phyloP scores from a whole-genome alignment of 129 eudicot species.

The Silybum marianum region DNA sequence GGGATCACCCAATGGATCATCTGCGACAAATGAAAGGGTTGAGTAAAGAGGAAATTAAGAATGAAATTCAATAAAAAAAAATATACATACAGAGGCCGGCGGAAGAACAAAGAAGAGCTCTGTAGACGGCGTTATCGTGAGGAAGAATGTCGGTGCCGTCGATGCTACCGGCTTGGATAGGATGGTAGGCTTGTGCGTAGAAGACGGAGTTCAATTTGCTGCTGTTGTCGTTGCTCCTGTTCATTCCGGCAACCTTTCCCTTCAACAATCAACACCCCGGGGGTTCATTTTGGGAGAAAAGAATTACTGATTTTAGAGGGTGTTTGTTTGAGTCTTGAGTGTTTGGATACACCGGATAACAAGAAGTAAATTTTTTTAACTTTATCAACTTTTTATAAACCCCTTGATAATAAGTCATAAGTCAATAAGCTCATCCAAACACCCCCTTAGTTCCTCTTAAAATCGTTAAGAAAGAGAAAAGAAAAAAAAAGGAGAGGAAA shows the following conservation, averaged over 20 bases:
- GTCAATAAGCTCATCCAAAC: too few relatives aligned
- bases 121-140: slow-evolving; percentile 86
- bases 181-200: slow-evolving; percentile 83
- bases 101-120: slow-evolving; percentile 94
- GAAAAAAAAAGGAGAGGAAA: too few relatives aligned
- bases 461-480: too few relatives aligned
- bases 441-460: too few relatives aligned
- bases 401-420: too few relatives aligned
- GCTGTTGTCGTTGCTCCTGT: slow-evolving; percentile 39
- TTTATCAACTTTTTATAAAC: too few relatives aligned
- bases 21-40: slow-evolving; percentile 32
- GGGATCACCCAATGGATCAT: slow-evolving; percentile 91
- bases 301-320: too few relatives aligned
- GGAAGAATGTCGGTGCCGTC: slow-evolving; percentile 97
- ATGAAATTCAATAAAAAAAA: not conserved
- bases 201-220: slow-evolving; percentile 76
- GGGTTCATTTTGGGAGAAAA: too few relatives aligned
- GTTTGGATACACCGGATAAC: too few relatives aligned
- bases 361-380: too few relatives aligned
- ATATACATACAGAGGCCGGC: slow-evolving; percentile 68
- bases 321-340: too few relatives aligned
- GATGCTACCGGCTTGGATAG: slow-evolving; percentile 97
- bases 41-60: too few relatives aligned
- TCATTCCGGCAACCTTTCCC: not conserved
- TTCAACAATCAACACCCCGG: not conserved